Base-by-base conservation (phyloP, 805 yeast genomes). In the Sugiyamaella smithiae region DNA sequence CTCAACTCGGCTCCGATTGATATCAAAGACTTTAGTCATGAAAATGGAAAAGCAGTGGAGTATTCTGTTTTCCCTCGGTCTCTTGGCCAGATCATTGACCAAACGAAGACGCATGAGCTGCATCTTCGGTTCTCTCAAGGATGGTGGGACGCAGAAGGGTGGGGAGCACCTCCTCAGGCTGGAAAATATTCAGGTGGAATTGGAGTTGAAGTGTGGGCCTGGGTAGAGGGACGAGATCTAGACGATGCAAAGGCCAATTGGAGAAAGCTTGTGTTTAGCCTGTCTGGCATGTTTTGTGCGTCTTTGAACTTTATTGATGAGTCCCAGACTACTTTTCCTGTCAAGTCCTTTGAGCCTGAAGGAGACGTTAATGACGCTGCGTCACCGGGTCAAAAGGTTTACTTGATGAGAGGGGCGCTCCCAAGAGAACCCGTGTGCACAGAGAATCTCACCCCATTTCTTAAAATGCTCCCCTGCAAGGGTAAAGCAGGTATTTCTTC, bases 381-480 rank as follows among this genome's bases (percentile, higher is more conserved):
- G 25, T 26, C 8, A 11, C 25, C 17, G 5, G 31, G 43, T 8
- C 25, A 35, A 4, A 41, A 43, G 9, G 40, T 52, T 4, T 85
- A 72, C 58, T 67, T 84, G 17, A 63, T 90, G 54, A 75, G 95
- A 52, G 96, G 97, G 5, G 86, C 97, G 0, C 75, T 93, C 43
- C 97, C 99, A 0, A 80, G 91, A 53, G 99, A 93, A 63, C 96
- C 97, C 0, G 82, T 93, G 14, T 93, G 99, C 67, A 93, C 99
- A 0, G 99, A 93, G 65, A 93, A 93, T 67, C 74, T 93, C 62
- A 91, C 99, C 0, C 98, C 99, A 0, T 88, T 91, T 57, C 66
- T 93, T 53, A 90, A 89, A 63, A 71, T 93, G 52, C 73, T 93
- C 24, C 98, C 99, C 2, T 86, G 97, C 8, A 84, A 88, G 62